A percentile compares a stretch with the other conserved stretches of the same genome.
These are phyloP conservation scores for Thermomyces lanuginosus DNA, from an alignment of 2,329 filamentous ascomycete genomes.

Conservation along the genomic window DNA sequence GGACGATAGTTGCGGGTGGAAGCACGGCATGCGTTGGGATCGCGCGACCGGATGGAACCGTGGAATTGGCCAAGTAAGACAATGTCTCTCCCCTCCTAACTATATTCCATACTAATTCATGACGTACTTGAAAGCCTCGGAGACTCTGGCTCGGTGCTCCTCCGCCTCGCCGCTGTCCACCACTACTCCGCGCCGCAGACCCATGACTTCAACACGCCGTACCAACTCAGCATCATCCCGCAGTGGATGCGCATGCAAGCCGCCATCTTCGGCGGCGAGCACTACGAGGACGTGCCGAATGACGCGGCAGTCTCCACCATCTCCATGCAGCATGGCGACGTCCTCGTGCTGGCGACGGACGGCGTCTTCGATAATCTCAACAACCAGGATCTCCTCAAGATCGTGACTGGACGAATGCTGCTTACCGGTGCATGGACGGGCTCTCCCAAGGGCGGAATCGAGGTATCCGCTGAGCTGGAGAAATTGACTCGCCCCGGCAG, in stretches of 20 bases:
- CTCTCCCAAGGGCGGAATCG: slow-evolving; percentile 42
- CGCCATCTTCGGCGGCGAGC: slow-evolving; percentile 64
- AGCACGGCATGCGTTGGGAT: slow-evolving; percentile 86
- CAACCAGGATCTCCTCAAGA: slow-evolving; percentile 69
- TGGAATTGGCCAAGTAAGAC: slow-evolving; percentile 67
- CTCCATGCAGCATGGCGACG: slow-evolving; percentile 70
- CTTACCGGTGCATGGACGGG: slow-evolving; percentile 56
- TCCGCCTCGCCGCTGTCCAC: slow-evolving; percentile 73
- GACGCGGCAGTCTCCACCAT: slow-evolving; percentile 70
- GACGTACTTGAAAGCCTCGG: slow-evolving; percentile 42
- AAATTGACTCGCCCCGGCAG: slow-evolving; percentile 36
- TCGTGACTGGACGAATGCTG: slow-evolving; percentile 64
- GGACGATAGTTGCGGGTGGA: slow-evolving; percentile 60
- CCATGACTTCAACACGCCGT: slow-evolving; percentile 95
- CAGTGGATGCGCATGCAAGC: slow-evolving; percentile 62
- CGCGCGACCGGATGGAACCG: slow-evolving; percentile 50
- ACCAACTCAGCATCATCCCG: slow-evolving; percentile 79
- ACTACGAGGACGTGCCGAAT: slow-evolving; percentile 65
- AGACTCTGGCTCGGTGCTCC: slow-evolving; percentile 81
- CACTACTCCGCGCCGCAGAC: slow-evolving; percentile 73
- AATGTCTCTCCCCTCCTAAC: background rate
- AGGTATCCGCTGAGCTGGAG: slow-evolving; percentile 44
- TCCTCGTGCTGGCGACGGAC: slow-evolving; percentile 86
- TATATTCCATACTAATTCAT: slow-evolving; percentile 2
- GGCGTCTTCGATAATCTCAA: slow-evolving; percentile 94